phyloP scores from a whole-genome alignment of 495 filamentous ascomycete genomes.

The Hyaloscypha variabilis region DNA sequence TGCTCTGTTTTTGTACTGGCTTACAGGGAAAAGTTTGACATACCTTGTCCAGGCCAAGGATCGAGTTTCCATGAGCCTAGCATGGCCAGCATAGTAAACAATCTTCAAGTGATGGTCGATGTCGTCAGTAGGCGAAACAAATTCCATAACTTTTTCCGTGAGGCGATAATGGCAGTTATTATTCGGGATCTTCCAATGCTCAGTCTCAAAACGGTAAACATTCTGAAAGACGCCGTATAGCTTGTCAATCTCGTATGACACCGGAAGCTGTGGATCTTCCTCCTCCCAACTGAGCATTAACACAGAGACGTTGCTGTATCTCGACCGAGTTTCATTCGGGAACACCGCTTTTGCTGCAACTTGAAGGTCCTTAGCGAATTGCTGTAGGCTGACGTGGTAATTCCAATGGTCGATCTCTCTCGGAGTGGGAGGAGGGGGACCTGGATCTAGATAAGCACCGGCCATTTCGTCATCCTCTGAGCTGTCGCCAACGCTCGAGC shows the following conservation, averaged over 20 bases:
- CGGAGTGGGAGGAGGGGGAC: neutral
- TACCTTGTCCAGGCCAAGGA: neutral
- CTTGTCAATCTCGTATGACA: slow-evolving; percentile 3
- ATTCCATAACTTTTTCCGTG: neutral
- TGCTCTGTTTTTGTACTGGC: neutral
- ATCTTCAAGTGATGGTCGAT: slow-evolving; percentile 3
- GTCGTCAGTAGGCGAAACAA: neutral
- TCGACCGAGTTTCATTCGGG: neutral
- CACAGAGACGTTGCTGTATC: neutral
- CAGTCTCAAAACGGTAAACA: neutral
- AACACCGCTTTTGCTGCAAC: neutral
- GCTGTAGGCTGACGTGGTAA: neutral
- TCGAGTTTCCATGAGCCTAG: neutral
- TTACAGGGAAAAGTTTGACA: neutral
- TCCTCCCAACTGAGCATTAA: slow-evolving; percentile 4
- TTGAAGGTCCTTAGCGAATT: neutral
- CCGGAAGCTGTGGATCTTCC: slow-evolving; percentile 4
- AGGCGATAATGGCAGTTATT: neutral
- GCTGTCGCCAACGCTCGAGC: neutral
- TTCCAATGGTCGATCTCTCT: neutral
- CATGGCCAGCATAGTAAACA: slow-evolving; percentile 11
- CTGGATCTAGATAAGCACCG: neutral
- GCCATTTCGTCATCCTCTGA: slow-evolving; percentile 1
- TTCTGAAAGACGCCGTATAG: neutral
- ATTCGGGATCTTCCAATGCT: slow-evolving; percentile 1